phyloP scores from a whole-genome alignment of 2,329 filamentous ascomycete species.

The Aspergillus hiratsukae region DNA sequence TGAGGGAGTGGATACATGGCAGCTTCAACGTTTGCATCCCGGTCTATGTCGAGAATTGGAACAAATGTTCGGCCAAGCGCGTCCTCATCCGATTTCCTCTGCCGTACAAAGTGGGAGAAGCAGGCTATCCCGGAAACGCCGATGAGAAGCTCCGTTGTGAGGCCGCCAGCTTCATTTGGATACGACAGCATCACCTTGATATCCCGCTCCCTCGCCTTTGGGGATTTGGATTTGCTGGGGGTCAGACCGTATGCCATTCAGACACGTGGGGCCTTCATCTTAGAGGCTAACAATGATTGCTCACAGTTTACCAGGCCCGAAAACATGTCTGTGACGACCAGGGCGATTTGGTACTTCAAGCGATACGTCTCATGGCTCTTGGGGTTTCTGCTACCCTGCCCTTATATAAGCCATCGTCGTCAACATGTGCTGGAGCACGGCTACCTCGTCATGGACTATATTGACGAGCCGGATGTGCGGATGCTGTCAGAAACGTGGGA shows the following conservation, averaged over 20 bases:
- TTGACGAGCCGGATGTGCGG: slow-evolving; percentile 19
- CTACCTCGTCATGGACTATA: slow-evolving; percentile 29
- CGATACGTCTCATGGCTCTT: slow-evolving; percentile 18
- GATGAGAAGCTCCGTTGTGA: slow-evolving; percentile 43
- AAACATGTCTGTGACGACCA: slow-evolving; percentile 11
- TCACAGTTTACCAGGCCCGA: slow-evolving; percentile 13
- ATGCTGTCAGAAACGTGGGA: slow-evolving; percentile 28
- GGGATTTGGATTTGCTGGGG: slow-evolving; percentile 31
- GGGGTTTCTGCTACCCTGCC: slow-evolving; percentile 18
- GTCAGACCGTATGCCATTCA: slow-evolving; percentile 20
- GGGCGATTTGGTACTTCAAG: slow-evolving; percentile 20
- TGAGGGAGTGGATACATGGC: not conserved
- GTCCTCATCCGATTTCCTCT: slow-evolving; percentile 22
- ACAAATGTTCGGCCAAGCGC: slow-evolving; percentile 13
- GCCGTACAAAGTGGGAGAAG: slow-evolving; percentile 34
- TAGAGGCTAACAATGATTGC: not conserved
- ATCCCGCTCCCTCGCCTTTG: slow-evolving; percentile 34
- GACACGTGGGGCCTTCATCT: not conserved
- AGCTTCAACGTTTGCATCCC: not conserved
- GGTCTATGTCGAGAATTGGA: slow-evolving; percentile 1
- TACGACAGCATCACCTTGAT: slow-evolving; percentile 34
- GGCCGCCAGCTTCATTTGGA: slow-evolving; percentile 38
- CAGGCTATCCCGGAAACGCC: slow-evolving; percentile 33
- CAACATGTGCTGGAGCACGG: slow-evolving; percentile 16
- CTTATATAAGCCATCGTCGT: slow-evolving; percentile 18